Evolutionary conservation across 352 stramenopile genomes (phyloP), one percentile per base, ranked within the genome.

Genomic region (Halophytophthora polymorphica): DNA sequence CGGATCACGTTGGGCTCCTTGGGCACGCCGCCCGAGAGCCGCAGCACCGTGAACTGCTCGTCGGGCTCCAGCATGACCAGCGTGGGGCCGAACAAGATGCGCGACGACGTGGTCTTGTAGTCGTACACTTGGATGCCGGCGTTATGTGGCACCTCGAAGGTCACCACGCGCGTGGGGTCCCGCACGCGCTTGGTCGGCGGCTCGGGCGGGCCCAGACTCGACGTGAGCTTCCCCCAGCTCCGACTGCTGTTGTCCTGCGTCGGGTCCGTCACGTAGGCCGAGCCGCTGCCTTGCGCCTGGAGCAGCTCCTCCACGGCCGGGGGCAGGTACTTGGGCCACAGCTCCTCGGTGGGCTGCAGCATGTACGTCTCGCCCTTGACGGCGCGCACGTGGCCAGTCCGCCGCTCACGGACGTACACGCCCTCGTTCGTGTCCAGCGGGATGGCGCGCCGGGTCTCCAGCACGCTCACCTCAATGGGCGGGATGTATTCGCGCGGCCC

Each of bases 341-440:
- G 64, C 39, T 90, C 75, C 39, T 92, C 82, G 0, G 77, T 90
- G 5, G 82, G 75, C 51, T 92, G 71, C 1, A 92, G 66, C 82
- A 92, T 92, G 64, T 90, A 90, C 13, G 82, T 92, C 33, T 86
- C 65, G 3, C 82, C 82, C 37, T 83, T 87, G 23, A 90, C 74
- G 1, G 82, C 74, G 10, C 82, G 71, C 10, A 92, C 77, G 18
- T 89, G 78, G 2, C 82, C 82, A 1, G 75, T 87, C 50, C 87
- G 88, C 40, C 77, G 80, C 33, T 92, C 79, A 2, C 79, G 82
- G 2, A 92, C 82, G 65, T 90, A 92, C 41, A 90, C 80, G 29
- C 77, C 67, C 73, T 92, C 82, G 48, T 92, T 92, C 6, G 66
- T 72, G 44, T 92, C 82, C 13, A 92, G 72, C 8, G 82, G 77